Conservation (phyloP, 2,329 filamentous ascomycete species). For the Pezicula radicicola region DNA sequence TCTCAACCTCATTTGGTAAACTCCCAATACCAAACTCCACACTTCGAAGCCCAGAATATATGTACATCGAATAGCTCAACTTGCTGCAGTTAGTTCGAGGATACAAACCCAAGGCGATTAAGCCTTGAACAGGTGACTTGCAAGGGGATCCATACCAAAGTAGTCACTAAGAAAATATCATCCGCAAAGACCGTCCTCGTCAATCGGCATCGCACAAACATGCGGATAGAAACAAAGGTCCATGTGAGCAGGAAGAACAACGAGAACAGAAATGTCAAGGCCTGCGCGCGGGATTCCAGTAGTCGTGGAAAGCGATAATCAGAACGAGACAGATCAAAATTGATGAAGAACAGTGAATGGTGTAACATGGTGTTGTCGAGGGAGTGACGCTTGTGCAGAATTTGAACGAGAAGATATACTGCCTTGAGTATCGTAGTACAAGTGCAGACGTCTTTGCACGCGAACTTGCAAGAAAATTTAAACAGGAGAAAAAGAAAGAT, state of each 20-base stretch:
- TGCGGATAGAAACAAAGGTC: not conserved
- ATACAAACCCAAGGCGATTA: not conserved
- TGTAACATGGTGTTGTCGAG: not conserved
- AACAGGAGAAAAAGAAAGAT: no score
- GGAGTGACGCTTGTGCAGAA: not conserved
- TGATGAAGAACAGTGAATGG: not conserved
- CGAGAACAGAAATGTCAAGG: not conserved
- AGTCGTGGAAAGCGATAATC: not conserved
- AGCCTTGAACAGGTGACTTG: not conserved
- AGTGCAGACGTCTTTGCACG: no score
- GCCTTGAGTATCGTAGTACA: not conserved
- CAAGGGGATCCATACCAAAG: not conserved
- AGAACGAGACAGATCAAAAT: not conserved
- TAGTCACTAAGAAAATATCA: conserved; percentile 7
- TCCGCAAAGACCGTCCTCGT: not conserved
- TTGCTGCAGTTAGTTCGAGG: not conserved
- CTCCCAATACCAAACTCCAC: conserved; percentile 3
- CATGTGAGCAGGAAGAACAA: not conserved
- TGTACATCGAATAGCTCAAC: conserved; percentile 3
- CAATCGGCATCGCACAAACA: not conserved
- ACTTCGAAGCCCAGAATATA: not conserved
- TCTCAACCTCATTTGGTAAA: not conserved
- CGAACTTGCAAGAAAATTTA: no score
- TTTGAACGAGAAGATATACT: no score
- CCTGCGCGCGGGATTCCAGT: not conserved